phyloP scores from a whole-genome alignment of 306 rosid genomes.

The Mimosa bimucronata region DNA sequence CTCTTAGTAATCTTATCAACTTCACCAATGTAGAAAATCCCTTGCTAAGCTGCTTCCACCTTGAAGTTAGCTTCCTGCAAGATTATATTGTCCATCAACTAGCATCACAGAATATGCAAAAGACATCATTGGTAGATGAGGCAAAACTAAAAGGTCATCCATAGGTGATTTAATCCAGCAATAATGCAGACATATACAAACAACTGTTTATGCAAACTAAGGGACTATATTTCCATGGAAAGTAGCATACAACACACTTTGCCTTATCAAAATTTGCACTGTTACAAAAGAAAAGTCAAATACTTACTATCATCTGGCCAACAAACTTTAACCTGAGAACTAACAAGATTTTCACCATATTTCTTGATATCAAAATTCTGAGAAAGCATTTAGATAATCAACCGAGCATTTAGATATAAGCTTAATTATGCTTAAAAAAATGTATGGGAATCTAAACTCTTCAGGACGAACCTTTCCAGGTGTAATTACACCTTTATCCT shows the following conservation, averaged over 20 bases:
- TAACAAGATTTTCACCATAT: slow-evolving; percentile 60
- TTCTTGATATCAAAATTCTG: slow-evolving; percentile 58
- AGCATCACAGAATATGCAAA: slow-evolving; percentile 21
- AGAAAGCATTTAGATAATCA: slow-evolving; percentile 37
- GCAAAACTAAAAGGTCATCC: slow-evolving; percentile 3
- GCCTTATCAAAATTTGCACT: slow-evolving; percentile 13
- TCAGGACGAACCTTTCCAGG: slow-evolving; percentile 73
- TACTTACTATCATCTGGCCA: slow-evolving; percentile 94
- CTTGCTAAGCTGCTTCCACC: slow-evolving; percentile 73
- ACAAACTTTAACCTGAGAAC: slow-evolving; percentile 72
- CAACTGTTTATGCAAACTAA: background rate
- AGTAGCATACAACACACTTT: background rate
- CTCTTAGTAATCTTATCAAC: slow-evolving; percentile 76
- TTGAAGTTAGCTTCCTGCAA: slow-evolving; percentile 72
- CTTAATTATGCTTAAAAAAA: too few relatives aligned
- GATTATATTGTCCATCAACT: background rate
- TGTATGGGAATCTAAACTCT: too few relatives aligned
- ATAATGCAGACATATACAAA: slow-evolving; percentile 1
- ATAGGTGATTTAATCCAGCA: slow-evolving; percentile 9
- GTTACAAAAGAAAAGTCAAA: slow-evolving; percentile 14
- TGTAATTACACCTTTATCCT: slow-evolving; percentile 73
- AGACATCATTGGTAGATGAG: background rate
- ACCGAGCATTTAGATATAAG: too few relatives aligned
- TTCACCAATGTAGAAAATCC: slow-evolving; percentile 76
- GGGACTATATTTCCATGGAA: background rate